These are phyloP conservation scores for Coniella lustricola DNA, from an alignment of 2,329 filamentous ascomycete species.

Conservation along the genomic window DNA sequence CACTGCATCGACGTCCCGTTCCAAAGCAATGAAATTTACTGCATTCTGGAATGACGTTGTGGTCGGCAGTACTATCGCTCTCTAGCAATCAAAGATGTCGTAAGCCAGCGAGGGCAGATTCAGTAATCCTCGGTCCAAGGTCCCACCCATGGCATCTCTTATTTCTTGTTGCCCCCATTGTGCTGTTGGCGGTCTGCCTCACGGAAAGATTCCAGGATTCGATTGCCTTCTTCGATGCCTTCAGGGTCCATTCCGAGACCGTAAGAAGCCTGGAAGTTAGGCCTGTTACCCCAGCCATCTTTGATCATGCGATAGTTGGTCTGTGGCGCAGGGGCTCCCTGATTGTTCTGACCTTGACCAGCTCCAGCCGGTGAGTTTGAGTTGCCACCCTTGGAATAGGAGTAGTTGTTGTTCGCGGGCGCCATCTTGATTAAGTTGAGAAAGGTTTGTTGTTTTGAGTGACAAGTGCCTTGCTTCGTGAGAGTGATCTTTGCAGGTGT, in stretches of 20 bases:
- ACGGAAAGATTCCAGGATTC: conserved; percentile 1
- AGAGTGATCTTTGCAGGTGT: too few relatives aligned
- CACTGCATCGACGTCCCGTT: too few relatives aligned
- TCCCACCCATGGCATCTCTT: not conserved
- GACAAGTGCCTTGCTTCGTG: too few relatives aligned
- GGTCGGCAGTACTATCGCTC: too few relatives aligned
- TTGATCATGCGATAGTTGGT: conserved; percentile 5
- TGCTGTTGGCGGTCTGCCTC: not conserved
- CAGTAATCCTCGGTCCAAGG: too few relatives aligned
- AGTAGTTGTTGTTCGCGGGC: not conserved
- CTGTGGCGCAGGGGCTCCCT: too few relatives aligned
- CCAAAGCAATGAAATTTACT: too few relatives aligned
- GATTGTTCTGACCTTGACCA: not conserved
- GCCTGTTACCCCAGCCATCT: not conserved
- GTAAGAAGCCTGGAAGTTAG: conserved; percentile 1
- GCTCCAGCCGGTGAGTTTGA: not conserved
- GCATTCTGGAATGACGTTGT: too few relatives aligned
- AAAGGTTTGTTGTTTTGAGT: too few relatives aligned
- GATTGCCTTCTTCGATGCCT: conserved; percentile 3
- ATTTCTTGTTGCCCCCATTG: not conserved
- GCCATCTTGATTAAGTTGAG: not conserved
- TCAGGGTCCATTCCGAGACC: conserved; percentile 4
- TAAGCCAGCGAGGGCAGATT: not conserved
- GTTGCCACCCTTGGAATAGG: too few relatives aligned
- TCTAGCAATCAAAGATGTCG: too few relatives aligned